A percentile compares a stretch with the other conserved stretches of the same genome.
phyloP scores from a whole-genome alignment of 805 yeast species.

The Saccharomycopsis oosterbeekiorum region DNA sequence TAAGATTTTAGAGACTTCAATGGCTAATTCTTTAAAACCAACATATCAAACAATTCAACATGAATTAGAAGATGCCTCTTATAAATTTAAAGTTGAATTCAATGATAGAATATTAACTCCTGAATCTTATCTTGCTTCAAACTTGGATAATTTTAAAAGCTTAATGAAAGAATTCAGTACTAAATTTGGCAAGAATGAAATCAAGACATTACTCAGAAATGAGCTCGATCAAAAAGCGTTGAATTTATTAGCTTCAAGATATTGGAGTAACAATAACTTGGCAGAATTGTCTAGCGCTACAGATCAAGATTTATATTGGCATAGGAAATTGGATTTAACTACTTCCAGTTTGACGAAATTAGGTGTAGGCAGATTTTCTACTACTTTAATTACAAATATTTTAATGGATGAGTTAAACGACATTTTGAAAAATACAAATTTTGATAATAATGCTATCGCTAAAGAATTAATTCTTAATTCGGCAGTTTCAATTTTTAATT shows the following conservation, averaged over 20 bases:
- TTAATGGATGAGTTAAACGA: slow-evolving; percentile 68
- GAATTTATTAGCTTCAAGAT: slow-evolving; percentile 78
- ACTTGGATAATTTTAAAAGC: slow-evolving; percentile 76
- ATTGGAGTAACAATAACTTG: slow-evolving; percentile 73
- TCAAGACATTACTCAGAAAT: slow-evolving; percentile 66
- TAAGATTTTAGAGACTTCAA: slow-evolving; percentile 77
- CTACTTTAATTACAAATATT: slow-evolving; percentile 72
- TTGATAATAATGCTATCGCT: slow-evolving; percentile 81
- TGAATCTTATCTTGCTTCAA: slow-evolving; percentile 85
- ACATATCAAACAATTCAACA: slow-evolving; percentile 77
- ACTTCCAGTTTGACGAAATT: slow-evolving; percentile 79
- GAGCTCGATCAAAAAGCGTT: slow-evolving; percentile 84
- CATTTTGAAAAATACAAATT: slow-evolving; percentile 62
- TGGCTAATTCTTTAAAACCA: slow-evolving; percentile 83
- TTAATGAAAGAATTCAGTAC: slow-evolving; percentile 81
- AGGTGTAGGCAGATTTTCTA: slow-evolving; percentile 88
- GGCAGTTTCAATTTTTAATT: slow-evolving; percentile 65
- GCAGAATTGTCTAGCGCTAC: slow-evolving; percentile 46
- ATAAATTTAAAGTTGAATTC: slow-evolving; percentile 91
- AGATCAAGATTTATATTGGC: slow-evolving; percentile 77
- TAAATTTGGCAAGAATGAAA: slow-evolving; percentile 72
- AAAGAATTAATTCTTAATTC: slow-evolving; percentile 75
- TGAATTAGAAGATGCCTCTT: slow-evolving; percentile 88
- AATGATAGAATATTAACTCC: slow-evolving; percentile 92
- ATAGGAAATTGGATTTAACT: slow-evolving; percentile 72